Conservation (phyloP, 208 protist species). For the Acanthamoeba triangularis region DNA sequence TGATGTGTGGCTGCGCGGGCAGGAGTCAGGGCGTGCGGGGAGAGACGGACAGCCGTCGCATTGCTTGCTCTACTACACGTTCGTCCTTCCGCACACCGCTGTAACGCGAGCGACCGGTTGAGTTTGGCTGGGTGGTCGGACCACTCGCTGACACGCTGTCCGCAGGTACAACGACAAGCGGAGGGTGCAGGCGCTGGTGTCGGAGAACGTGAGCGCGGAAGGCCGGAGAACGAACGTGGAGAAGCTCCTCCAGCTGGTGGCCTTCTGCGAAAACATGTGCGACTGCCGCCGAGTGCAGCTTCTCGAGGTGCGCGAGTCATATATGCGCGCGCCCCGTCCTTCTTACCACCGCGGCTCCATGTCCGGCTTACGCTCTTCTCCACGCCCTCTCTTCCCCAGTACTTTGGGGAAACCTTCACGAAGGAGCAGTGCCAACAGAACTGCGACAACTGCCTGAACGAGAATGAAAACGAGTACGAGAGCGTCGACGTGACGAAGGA, state of each 20-base stretch:
- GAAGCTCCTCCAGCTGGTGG: constrained; percentile 3
- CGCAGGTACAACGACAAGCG: constrained; percentile 58
- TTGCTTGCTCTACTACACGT: constrained; percentile 91
- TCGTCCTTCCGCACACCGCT: background rate
- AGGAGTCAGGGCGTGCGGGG: constrained; percentile 67
- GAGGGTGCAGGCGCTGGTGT: constrained; percentile 17
- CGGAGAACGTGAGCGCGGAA: background rate
- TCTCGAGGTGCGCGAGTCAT: background rate
- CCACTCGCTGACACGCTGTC: background rate
- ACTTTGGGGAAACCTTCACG: constrained; percentile 26
- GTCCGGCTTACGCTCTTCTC: background rate
- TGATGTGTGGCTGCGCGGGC: background rate
- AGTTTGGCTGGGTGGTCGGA: background rate
- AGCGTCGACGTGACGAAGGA: constrained; percentile 34
- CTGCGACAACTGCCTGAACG: constrained; percentile 46
- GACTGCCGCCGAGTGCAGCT: constrained; percentile 22
- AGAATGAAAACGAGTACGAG: background rate
- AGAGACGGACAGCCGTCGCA: constrained; percentile 86
- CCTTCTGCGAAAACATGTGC: constrained; percentile 40
- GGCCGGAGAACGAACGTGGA: background rate
- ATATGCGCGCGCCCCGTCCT: no score
- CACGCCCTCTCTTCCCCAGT: background rate
- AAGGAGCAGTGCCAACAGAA: constrained; percentile 9
- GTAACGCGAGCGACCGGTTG: background rate
- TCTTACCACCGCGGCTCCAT: background rate